Percentiles rank a stretch among this genome's conserved stretches.
These are phyloP conservation scores for Fagus sylvatica DNA, from an alignment of 306 rosid genomes.

Conservation along the genomic window DNA sequence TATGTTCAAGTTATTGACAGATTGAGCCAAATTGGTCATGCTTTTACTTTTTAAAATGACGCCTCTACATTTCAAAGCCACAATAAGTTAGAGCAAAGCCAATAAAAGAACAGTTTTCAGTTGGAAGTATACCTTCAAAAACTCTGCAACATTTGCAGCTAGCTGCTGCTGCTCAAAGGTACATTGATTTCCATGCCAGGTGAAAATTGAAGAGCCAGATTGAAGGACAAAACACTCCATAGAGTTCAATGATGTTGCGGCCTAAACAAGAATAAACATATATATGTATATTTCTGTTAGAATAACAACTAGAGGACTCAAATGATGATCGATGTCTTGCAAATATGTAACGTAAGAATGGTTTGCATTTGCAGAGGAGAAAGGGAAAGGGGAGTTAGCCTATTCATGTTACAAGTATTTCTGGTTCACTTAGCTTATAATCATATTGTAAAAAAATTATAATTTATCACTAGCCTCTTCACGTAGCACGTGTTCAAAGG, in stretches of 20 bases:
- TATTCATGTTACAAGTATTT: not conserved
- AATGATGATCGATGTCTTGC: slow-evolving; percentile 1
- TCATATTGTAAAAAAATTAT: not conserved
- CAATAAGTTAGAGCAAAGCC: slow-evolving; percentile 2
- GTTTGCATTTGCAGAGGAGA: not conserved
- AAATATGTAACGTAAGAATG: not conserved
- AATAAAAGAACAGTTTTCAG: not conserved
- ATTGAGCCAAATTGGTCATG: slow-evolving; percentile 3
- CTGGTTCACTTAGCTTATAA: not conserved
- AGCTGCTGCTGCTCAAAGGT: slow-evolving; percentile 91
- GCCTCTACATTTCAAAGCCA: slow-evolving; percentile 14
- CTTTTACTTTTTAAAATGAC: slow-evolving; percentile 17
- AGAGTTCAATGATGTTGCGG: slow-evolving; percentile 78
- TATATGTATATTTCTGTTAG: not conserved
- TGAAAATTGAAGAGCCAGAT: slow-evolving; percentile 86
- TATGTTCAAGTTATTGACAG: not conserved
- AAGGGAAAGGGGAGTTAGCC: not conserved
- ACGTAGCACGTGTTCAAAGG: no score
- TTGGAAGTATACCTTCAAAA: slow-evolving; percentile 65
- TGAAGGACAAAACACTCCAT: slow-evolving; percentile 84
- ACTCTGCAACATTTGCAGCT: slow-evolving; percentile 85
- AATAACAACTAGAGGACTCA: slow-evolving; percentile 5
- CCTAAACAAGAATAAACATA: slow-evolving; percentile 53
- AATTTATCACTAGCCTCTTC: no score
- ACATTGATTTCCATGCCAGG: slow-evolving; percentile 95